Evolutionary conservation across 306 rosid species (phyloP).

Genomic region (Neltuma alba): DNA sequence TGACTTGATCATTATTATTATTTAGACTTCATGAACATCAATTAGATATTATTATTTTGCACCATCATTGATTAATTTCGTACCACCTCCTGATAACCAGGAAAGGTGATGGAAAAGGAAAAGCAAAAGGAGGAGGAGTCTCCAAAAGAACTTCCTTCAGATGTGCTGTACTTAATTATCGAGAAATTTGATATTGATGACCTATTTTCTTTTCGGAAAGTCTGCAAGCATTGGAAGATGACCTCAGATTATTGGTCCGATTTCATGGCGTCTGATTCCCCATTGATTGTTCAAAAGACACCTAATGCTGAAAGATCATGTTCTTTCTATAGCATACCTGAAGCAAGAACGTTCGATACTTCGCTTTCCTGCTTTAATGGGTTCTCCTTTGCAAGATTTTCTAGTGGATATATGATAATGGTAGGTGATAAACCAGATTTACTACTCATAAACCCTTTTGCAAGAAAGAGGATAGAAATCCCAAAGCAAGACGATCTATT

Average conservation of each 20-base stretch:
- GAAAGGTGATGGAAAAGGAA: not conserved
- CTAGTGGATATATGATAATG: slow-evolving; percentile 25
- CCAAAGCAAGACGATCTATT: too few relatives aligned
- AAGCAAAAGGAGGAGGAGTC: not conserved
- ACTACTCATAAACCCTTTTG: slow-evolving; percentile 30
- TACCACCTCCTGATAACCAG: not conserved
- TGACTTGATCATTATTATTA: too few relatives aligned
- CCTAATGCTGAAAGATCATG: not conserved
- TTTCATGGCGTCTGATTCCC: slow-evolving; percentile 18
- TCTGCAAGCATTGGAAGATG: not conserved
- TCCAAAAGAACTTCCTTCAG: slow-evolving; percentile 10
- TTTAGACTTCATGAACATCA: too few relatives aligned
- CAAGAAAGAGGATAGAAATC: slow-evolving; percentile 3
- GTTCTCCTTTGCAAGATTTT: not conserved
- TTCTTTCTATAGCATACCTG: not conserved
- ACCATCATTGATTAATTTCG: too few relatives aligned
- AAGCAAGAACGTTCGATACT: not conserved
- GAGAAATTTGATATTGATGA: slow-evolving; percentile 17
- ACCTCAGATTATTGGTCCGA: not conserved
- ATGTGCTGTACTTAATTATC: not conserved
- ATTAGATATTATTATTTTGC: too few relatives aligned
- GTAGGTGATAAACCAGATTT: not conserved
- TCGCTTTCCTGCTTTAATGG: not conserved
- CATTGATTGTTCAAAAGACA: slow-evolving; percentile 7
- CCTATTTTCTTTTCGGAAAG: not conserved